Conservation (phyloP, 441 rosid species). For the Gossypium schwendimanii region DNA sequence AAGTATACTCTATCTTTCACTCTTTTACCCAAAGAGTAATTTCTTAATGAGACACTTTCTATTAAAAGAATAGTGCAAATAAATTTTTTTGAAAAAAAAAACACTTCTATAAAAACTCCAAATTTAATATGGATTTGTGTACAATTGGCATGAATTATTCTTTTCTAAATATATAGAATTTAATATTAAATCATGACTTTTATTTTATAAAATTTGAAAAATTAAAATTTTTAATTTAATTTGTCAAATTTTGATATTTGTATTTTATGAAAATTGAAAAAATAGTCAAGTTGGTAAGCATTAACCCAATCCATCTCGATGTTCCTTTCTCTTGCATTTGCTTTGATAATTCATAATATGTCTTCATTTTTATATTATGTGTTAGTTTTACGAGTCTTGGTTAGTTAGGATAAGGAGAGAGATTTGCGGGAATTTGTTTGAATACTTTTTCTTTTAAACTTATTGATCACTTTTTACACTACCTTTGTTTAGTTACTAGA, state of each 20-base stretch:
- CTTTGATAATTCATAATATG: conserved; percentile 5
- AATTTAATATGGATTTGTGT: too few relatives aligned
- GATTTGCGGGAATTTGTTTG: conserved; percentile 16
- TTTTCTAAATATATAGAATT: too few relatives aligned
- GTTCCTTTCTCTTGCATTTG: background rate
- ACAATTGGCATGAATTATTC: too few relatives aligned
- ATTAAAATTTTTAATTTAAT: too few relatives aligned
- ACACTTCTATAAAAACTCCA: too few relatives aligned
- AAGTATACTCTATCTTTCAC: background rate
- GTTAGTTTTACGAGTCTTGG: background rate
- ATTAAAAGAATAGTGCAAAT: background rate
- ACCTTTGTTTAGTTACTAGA: background rate
- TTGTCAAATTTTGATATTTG: too few relatives aligned
- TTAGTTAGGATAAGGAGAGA: background rate
- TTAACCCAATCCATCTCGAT: background rate
- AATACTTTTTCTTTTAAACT: background rate
- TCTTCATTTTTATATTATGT: background rate
- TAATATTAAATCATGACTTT: too few relatives aligned
- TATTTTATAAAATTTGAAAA: too few relatives aligned
- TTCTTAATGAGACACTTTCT: background rate
- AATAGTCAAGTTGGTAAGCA: too few relatives aligned
- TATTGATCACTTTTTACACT: background rate
- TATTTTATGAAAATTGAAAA: too few relatives aligned
- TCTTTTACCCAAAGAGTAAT: background rate
- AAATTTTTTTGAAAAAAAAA: too few relatives aligned